These are phyloP conservation scores for Arabis alpina DNA, from an alignment of 345 rosid species.

Conservation along the genomic window DNA sequence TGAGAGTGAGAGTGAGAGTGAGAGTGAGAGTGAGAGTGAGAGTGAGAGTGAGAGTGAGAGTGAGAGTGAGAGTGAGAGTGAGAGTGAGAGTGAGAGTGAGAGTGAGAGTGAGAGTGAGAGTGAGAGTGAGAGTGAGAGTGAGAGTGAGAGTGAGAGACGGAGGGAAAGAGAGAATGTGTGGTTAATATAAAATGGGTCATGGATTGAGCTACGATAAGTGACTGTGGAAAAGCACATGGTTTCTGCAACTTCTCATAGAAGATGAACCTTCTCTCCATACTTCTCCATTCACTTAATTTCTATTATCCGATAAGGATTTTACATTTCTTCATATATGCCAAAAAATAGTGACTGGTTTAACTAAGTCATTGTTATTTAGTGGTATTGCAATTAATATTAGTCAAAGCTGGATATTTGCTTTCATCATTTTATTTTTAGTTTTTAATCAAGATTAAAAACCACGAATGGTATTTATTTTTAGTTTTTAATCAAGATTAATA, in stretches of 20 bases:
- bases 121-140: too few relatives aligned
- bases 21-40: too few relatives aligned
- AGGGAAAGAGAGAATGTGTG: constrained; percentile 17
- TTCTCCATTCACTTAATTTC: constrained; percentile 35
- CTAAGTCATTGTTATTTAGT: background rate
- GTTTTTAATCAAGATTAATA: background rate
- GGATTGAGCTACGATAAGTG: constrained; percentile 32
- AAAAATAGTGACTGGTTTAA: background rate
- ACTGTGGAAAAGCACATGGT: constrained; percentile 44
- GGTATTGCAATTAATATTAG: constrained; percentile 1
- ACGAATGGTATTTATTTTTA: background rate
- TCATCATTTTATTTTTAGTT: background rate
- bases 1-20: too few relatives aligned
- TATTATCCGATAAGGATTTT: constrained; percentile 38
- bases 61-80: too few relatives aligned
- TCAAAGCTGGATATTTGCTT: background rate
- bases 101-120: too few relatives aligned
- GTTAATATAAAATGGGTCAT: constrained; percentile 36
- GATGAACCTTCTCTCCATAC: constrained; percentile 38
- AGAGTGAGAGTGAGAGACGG: constrained; percentile 6
- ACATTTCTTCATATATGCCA: constrained; percentile 36
- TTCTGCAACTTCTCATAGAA: constrained; percentile 36
- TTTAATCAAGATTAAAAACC: background rate
- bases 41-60: too few relatives aligned
- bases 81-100: too few relatives aligned